phyloP scores from a whole-genome alignment of 2,329 filamentous ascomycete genomes.

The Cladobotryum protrusum region DNA sequence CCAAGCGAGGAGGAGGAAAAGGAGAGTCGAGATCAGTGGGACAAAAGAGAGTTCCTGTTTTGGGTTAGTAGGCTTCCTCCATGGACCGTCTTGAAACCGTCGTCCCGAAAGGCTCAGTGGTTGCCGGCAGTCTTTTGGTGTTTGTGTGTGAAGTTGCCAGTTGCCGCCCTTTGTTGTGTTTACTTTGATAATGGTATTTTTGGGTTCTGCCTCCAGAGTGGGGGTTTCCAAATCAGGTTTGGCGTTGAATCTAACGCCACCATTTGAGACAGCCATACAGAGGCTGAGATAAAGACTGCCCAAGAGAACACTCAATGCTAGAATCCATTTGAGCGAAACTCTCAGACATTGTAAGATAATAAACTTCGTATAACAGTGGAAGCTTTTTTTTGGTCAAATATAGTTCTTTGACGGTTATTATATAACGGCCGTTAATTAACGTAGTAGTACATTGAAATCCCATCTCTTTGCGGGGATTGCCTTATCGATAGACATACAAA shows the following conservation, averaged over 20 bases:
- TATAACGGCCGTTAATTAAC: too few relatives aligned
- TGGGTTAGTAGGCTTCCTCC: constrained; percentile 2
- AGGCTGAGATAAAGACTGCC: neutral
- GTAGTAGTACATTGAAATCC: neutral
- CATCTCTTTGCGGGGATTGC: neutral
- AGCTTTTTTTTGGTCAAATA: neutral
- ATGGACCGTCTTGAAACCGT: neutral
- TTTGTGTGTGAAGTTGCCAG: neutral
- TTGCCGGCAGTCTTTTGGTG: constrained; percentile 1
- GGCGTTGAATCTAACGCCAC: constrained; percentile 1
- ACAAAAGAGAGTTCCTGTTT: neutral
- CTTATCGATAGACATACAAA: constrained; percentile 13
- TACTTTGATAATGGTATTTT: constrained; percentile 8
- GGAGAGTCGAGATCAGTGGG: neutral
- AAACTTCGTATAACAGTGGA: neutral
- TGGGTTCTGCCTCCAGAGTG: neutral
- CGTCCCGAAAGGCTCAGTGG: constrained; percentile 2
- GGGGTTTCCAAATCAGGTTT: constrained; percentile 4
- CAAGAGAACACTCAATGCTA: neutral
- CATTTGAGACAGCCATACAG: neutral
- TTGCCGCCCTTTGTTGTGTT: constrained; percentile 10
- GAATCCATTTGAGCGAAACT: neutral
- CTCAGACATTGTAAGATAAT: too few relatives aligned
- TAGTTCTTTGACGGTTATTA: too few relatives aligned
- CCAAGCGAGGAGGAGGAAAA: neutral